Base-by-base conservation (phyloP, 2,329 filamentous ascomycete species). In the Macrophomina phaseolina region DNA sequence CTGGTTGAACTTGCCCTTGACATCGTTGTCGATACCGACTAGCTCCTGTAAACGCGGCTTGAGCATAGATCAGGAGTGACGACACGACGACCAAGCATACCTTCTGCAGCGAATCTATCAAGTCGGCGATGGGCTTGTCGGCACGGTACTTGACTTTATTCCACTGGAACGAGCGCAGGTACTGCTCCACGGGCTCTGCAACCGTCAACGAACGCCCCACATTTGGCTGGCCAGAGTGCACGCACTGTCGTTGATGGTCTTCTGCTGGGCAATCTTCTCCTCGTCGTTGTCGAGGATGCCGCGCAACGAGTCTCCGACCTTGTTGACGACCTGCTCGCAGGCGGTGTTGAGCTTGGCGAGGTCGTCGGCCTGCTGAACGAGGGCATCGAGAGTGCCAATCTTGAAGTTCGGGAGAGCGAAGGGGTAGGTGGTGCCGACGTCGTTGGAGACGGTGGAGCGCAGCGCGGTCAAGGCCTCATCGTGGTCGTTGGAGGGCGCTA, bases 111-210 rank as follows among this genome's bases (percentile, higher is more conserved):
- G 89, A 90, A 78, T 93, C 91, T 73, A 97, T 90, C 68, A 98
- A 85, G 76, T 98, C 94, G 66, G 89, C 86, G 68, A 99, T 87
- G 61, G 94, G 88, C 78, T 94, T 96, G 80, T 99, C 95, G 69
- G 92, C 90, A 74, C 95, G 90, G 80, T 98, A 99, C 78, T 97
- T 95, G 81, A 97, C 92, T 81, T 95, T 97, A 83, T 98, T 98
- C 95, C 95, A 99, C 71, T 88, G 87, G 80, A 98, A 99, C 65
- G 87, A 90, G 75, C 90, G 88, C 53, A 99, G 83, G 77, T 98
- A 99, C 77, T 94, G 91, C 73, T 97, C 94, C 68, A 94, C 93
- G n/a, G 95, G 94, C 80, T 97, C 94, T 98, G 77, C 56, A 14
- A 64, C 53, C 60, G 49, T 49, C 55, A 67, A 49, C 45, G 56